Evolutionary conservation across 352 stramenopile species (phyloP).

Genomic region (Globisporangium radiosum): DNA sequence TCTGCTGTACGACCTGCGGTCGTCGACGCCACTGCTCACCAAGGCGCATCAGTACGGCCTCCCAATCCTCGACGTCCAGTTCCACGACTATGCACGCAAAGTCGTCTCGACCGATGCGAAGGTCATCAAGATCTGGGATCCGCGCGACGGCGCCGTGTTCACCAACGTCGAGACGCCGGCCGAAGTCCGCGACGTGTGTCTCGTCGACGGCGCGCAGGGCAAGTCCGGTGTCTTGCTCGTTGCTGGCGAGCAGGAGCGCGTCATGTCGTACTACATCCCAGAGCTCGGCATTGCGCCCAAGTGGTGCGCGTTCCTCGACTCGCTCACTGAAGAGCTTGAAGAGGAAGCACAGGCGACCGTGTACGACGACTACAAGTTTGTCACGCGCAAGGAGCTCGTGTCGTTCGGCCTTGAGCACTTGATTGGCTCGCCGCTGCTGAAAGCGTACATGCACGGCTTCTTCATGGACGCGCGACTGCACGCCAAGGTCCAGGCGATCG

Average conservation of each 20-base stretch:
- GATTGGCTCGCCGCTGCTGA: constrained; percentile 95
- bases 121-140: constrained; percentile 98
- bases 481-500: constrained; percentile 93
- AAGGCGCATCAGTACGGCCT: constrained; percentile 98
- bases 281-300: constrained; percentile 95
- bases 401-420: constrained; percentile 97
- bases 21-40: constrained; percentile 88
- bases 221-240: constrained; percentile 96
- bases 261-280: constrained; percentile 98
- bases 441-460: constrained; percentile 99
- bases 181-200: constrained; percentile 94
- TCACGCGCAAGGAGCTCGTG: constrained; percentile 93
- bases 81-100: constrained; percentile 85
- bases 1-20: constrained; percentile 95
- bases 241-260: constrained; percentile 94
- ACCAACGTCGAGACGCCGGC: constrained; percentile 97
- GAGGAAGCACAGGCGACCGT: constrained; percentile 92
- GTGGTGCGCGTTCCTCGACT: constrained; percentile 99
- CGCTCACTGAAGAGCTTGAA: constrained; percentile 98
- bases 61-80: constrained; percentile 93
- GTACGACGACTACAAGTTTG: constrained; percentile 99
- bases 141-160: constrained; percentile 83
- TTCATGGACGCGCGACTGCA: constrained; percentile 99
- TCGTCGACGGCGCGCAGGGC: constrained; percentile 86
- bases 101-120: constrained; percentile 96